Evolutionary conservation across 495 filamentous ascomycete genomes (phyloP), one percentile per base, ranked within the genome.

Genomic region (Hypoxylon intermedium): DNA sequence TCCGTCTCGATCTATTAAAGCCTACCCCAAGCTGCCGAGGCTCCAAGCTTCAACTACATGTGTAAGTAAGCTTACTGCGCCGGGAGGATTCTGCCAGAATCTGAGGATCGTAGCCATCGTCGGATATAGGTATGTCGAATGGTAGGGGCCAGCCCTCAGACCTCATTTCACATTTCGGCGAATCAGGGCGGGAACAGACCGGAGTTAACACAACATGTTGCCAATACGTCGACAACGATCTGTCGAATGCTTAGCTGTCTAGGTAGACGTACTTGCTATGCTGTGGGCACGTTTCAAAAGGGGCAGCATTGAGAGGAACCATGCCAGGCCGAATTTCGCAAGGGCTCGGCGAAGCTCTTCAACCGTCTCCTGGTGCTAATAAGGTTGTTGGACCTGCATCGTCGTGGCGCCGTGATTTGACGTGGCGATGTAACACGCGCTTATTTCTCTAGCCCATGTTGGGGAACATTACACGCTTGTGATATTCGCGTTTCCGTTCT

Each of bases 331-430:
- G 36, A 37, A 47, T 28, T n/a, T 36, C n/a, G n/a, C 40, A 51
- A 49, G 41, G 46, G 33, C 36, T 46, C 7, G 11, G 31, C 37
- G 36, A 20, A 61, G 15, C 36, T 47, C 34, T 52, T 9, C 13
- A 18, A 9, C 15, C 21, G 46, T 34, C 30, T 11, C 28, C 24
- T 23, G 53, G 28, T 52, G 44, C 28, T 24, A 57, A 61, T 30
- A 59, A 50, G 52, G 40, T 54, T 28, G 13, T 40, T 18, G 67
- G 67, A 70, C 68, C 68, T 70, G 68, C 68, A 70, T 70, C 37
- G 48, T 60, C 46, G 58, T 51, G 55, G 54, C 48, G 19, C 51
- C 31, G 34, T 48, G 47, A 26, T 51, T 70, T 64, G 58, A 70
- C 63, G 65, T 68, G 63, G 65, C 65, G 60, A 53, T 48, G 54